A percentile compares a stretch with the other conserved stretches of the same genome.
These are phyloP conservation scores for Agrocybe praecox DNA, from an alignment of 768 basidiomycete species.

Conservation along the genomic window DNA sequence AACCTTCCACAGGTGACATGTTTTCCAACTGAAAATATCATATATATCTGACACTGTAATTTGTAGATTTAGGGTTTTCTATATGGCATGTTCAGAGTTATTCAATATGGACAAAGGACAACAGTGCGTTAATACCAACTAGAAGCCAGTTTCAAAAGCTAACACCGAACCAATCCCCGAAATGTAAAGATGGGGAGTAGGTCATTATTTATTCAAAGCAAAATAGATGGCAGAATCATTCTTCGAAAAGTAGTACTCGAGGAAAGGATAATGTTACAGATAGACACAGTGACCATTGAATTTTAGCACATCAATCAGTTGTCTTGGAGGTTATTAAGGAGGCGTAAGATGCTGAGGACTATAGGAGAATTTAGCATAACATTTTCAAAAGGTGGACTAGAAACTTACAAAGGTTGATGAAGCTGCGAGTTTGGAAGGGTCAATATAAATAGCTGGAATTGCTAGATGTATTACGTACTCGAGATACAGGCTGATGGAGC, in stretches of 20 bases:
- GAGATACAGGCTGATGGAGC: constrained; percentile 90
- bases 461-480: constrained; percentile 56
- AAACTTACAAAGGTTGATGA: constrained; percentile 83
- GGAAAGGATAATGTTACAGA: constrained; percentile 13
- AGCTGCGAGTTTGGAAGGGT: constrained; percentile 44
- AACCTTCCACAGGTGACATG: constrained; percentile 51
- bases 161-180: constrained; percentile 18
- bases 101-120: constrained; percentile 64
- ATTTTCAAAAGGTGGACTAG: background rate
- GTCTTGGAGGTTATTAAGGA: constrained; percentile 66
- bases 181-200: constrained; percentile 64
- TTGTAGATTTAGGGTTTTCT: constrained; percentile 67
- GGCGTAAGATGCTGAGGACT: constrained; percentile 87
- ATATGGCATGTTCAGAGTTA: constrained; percentile 60
- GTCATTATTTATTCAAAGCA: constrained; percentile 55
- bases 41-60: background rate
- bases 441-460: constrained; percentile 14
- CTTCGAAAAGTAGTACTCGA: too few relatives aligned
- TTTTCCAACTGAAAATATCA: too few relatives aligned
- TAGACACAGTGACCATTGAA: background rate
- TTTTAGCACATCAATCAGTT: constrained; percentile 13
- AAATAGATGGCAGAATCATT: constrained; percentile 13
- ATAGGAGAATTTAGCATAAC: constrained; percentile 10
- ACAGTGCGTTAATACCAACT: constrained; percentile 46
- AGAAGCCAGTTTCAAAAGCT: background rate